Base-by-base conservation (phyloP, 1,284 basidiomycete species). In the Anthracocystis panici-leucophaei region DNA sequence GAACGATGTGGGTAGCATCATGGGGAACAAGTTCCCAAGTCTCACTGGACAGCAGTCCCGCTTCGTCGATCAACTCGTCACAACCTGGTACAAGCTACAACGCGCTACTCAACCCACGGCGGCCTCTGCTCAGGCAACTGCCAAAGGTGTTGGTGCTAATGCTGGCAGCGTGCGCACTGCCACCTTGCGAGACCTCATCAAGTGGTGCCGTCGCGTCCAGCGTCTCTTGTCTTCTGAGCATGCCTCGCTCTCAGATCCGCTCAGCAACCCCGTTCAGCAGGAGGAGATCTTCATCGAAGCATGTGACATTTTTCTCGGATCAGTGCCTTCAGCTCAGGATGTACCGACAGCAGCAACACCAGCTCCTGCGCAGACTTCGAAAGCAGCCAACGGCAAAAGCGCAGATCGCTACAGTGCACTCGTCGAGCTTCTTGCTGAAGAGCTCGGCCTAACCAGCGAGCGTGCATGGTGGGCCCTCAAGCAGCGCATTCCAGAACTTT, bases 261-360 rank as follows among this genome's bases (percentile, higher is more conserved):
- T 84, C 52, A 87, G 90, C n/a, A 93, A 95, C 83, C 90, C 92
- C 5, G 87, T 89, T 0, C 84, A 95, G 11, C 91, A 95, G 61
- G 96, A 99, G 83, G 93, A 96, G 62, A 91, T 97, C 25, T 95
- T 92, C 79, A 88, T 95, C 46, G 93, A 97, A 83, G 93, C 93
- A 0, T 89, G 92, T 27, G 97, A 99, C 84, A 90, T 97, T 27
- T 98, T 99, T 86, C 92, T 98, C 71, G 94, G 93, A 89, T 27
- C 90, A 71, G 60, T 79, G 11, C 58, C 76, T 27, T 25, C 61
- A n/a, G 38, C 61, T 14, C 66, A 70, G 21, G 62, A 65, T 9
- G 53, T 41, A 6, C 35, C 40, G 3, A 48, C 25, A 38, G 20
- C 44, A 18, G 14, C 49, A 31, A 12, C 55, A 2, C 10, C 20